These are phyloP conservation scores for Penicillium coprophilum DNA, from an alignment of 495 filamentous ascomycete genomes.

Conservation along the genomic window DNA sequence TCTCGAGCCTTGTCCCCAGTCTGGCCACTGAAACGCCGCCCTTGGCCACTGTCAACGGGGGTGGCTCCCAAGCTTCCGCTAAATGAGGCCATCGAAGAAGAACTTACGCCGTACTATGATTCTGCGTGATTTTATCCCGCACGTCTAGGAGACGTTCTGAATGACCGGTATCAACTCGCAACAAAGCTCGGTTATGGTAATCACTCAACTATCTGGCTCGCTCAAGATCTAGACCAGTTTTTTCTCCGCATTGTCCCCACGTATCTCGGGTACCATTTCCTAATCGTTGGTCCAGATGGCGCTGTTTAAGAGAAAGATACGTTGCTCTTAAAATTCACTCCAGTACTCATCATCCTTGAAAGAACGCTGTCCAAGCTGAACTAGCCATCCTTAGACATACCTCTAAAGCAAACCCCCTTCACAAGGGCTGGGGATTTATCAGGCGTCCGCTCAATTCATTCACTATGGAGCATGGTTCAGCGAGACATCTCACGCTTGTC, in stretches of 20 bases:
- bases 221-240: slow-evolving; percentile 39
- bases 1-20: neutral
- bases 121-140: slow-evolving; percentile 36
- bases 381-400: slow-evolving; percentile 28
- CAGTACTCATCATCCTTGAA: slow-evolving; percentile 19
- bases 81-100: slow-evolving; percentile 36
- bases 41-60: neutral
- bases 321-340: slow-evolving; percentile 31
- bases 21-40: slow-evolving; percentile 1
- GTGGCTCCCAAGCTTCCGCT: neutral
- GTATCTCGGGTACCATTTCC: slow-evolving; percentile 2
- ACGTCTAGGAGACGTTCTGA: slow-evolving; percentile 34
- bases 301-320: slow-evolving; percentile 26
- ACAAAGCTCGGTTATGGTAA: slow-evolving; percentile 42
- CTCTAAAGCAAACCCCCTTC: slow-evolving; percentile 11
- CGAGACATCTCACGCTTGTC: slow-evolving; percentile 33
- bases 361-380: slow-evolving; percentile 27
- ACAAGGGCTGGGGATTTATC: slow-evolving; percentile 20
- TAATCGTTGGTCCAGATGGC: slow-evolving; percentile 22
- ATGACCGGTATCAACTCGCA: slow-evolving; percentile 36
- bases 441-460: slow-evolving; percentile 31
- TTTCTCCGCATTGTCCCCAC: neutral
- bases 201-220: slow-evolving; percentile 40
- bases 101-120: slow-evolving; percentile 36
- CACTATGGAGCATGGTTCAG: slow-evolving; percentile 21